Evolutionary conservation across 352 stramenopile genomes (phyloP).

Genomic region (Globisporangium iwayamae): DNA sequence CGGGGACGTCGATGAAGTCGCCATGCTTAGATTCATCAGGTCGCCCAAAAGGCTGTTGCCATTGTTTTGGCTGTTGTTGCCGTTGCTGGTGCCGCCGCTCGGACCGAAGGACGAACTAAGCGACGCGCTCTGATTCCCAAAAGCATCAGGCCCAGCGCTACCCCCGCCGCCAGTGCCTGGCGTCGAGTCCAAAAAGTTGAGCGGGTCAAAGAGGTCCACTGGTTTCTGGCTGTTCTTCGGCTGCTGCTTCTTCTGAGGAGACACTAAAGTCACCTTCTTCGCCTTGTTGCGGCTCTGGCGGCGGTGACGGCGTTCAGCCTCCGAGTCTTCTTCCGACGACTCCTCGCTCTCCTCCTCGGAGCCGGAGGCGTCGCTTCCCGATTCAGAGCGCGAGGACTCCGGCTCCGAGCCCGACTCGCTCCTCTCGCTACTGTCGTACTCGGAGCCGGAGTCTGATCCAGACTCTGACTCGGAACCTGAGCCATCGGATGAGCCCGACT

Average conservation of each 20-base stretch:
- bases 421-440: slow-evolving; percentile 32
- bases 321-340: slow-evolving; percentile 46
- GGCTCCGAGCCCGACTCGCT: slow-evolving; percentile 20
- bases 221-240: slow-evolving; percentile 33
- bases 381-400: slow-evolving; percentile 30
- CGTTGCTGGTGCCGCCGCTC: slow-evolving; percentile 4
- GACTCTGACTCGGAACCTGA: slow-evolving; percentile 34
- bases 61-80: slow-evolving; percentile 14
- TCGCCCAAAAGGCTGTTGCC: slow-evolving; percentile 38
- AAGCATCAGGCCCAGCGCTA: slow-evolving; percentile 2
- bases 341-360: slow-evolving; percentile 20
- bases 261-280: slow-evolving; percentile 15
- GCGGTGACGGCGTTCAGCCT: slow-evolving; percentile 36
- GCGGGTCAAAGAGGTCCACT: slow-evolving; percentile 38
- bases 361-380: slow-evolving; percentile 26
- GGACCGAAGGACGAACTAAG: slow-evolving; percentile 7
- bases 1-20: slow-evolving; percentile 23
- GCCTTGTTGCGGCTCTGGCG: slow-evolving; percentile 14
- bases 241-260: slow-evolving; percentile 31
- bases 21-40: slow-evolving; percentile 63
- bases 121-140: slow-evolving; percentile 11
- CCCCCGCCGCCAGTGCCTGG: not conserved
- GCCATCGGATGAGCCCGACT: slow-evolving; percentile 30
- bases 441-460: slow-evolving; percentile 34
- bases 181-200: slow-evolving; percentile 38